Base-by-base conservation (phyloP, 2,329 filamentous ascomycete species). In the Paecilomyces sp. region DNA sequence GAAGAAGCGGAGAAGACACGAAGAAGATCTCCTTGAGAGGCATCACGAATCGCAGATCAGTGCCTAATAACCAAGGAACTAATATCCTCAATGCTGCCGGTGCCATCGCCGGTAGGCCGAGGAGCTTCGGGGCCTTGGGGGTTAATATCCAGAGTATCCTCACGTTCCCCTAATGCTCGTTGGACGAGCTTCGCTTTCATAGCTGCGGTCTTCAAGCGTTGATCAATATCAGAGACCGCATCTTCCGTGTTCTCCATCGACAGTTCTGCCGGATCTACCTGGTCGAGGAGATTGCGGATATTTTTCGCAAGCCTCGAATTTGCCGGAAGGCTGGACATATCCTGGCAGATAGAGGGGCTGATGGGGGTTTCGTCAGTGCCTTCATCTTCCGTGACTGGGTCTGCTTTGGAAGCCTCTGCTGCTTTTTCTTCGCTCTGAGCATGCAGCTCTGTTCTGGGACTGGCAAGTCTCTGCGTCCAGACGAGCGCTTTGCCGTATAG, bases 211-310 rank as follows among this genome's bases (percentile, higher is more conserved):
- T 92, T 94, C 47, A 96, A 71, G 12, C 92, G 83, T 72, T 97
- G 91, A 68, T 99, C 94, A 69, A 96, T 92, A 68, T 97, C 92
- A 56, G 89, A 88, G 24, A 99, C 92, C 0, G 88, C 88, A 54
- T 96, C 91, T 70, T 97, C 93, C 3, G 85, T 88, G 71, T 99
- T 99, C 61, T 88, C 82, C 22, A 87, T 92, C 15, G 87, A 87
- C 52, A 97, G 76, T 1, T 87, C 93, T 4, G 86, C 86, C 0
- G 88, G 87, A 72, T 96, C 91, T 2, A 91, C 87, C 13, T 97
- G 80, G 25, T 88, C 87, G 62, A 91, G 87, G 9, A 97, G 80
- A 7, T 86, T 83, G 33, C 83, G 81, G 59, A 97, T 77, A 69
- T 97, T 92, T 75, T 89, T 93, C 59, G 83, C 81, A 6, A 97